These are phyloP conservation scores for Coemansia sp. DNA, from an alignment of 192 early-diverging fungal species.

Conservation along the genomic window DNA sequence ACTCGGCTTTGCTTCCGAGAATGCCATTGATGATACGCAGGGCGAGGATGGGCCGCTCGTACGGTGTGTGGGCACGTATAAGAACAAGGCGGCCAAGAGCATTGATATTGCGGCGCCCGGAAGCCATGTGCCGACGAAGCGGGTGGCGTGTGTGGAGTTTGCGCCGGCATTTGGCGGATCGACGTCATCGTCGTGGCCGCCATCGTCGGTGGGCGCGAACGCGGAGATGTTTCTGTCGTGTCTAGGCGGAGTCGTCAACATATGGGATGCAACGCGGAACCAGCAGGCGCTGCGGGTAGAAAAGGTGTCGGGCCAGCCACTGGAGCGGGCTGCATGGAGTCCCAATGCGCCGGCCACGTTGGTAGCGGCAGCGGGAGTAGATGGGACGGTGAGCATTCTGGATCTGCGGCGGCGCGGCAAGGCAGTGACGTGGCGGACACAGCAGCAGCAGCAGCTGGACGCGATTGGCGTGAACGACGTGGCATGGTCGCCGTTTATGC, in stretches of 20 bases:
- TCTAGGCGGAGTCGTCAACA: constrained; percentile 46
- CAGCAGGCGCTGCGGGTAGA: constrained; percentile 40
- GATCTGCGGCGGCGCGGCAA: constrained; percentile 52
- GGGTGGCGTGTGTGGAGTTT: constrained; percentile 50
- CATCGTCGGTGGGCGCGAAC: constrained; percentile 10
- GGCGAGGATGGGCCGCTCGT: constrained; percentile 33
- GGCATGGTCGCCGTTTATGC: constrained; percentile 70
- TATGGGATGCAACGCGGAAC: constrained; percentile 44
- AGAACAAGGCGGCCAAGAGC: constrained; percentile 51
- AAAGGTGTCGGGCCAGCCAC: constrained; percentile 42
- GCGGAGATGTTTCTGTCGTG: constrained; percentile 46
- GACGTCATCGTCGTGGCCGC: constrained; percentile 15
- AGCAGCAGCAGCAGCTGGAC: neutral
- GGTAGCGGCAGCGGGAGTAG: constrained; percentile 36
- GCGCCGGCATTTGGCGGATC: constrained; percentile 25
- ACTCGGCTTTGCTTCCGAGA: constrained; percentile 19
- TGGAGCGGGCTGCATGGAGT: constrained; percentile 42
- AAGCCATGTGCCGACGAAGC: constrained; percentile 38
- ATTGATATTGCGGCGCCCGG: constrained; percentile 54
- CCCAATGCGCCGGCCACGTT: constrained; percentile 36
- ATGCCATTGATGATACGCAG: constrained; percentile 2
- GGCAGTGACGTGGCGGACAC: constrained; percentile 57
- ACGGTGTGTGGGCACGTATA: constrained; percentile 48
- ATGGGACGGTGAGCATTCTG: constrained; percentile 35
- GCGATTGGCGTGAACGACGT: constrained; percentile 50